Evolutionary conservation across 176 grass and related monocot genomes (phyloP).

Genomic region (Panicum miliaceum): DNA sequence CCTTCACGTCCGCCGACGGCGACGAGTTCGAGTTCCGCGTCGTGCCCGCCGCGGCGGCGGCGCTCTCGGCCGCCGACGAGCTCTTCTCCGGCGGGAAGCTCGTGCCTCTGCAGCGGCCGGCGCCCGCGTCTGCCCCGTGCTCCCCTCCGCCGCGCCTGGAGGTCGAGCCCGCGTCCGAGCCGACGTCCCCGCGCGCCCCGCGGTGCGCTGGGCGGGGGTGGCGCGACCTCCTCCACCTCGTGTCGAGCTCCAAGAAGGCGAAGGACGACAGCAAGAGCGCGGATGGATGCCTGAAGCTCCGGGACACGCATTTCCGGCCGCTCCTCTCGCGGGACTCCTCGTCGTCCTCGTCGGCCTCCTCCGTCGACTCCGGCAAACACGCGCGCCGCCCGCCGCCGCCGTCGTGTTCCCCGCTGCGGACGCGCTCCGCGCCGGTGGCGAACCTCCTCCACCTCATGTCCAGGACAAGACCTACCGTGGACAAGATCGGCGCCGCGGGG

Average conservation of each 20-base stretch:
- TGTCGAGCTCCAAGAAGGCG: constrained; percentile 36
- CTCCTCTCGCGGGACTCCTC: constrained; percentile 57
- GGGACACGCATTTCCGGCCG: constrained; percentile 38
- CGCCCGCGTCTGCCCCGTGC: not conserved
- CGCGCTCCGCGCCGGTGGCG: constrained; percentile 46
- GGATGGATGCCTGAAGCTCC: not conserved
- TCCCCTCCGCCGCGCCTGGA: constrained; percentile 17
- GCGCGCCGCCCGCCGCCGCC: constrained; percentile 22
- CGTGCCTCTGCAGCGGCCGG: constrained; percentile 47
- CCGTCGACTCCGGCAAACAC: constrained; percentile 44
- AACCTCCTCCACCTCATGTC: constrained; percentile 57
- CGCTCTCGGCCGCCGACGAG: constrained; percentile 69
- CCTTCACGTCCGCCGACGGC: constrained; percentile 31
- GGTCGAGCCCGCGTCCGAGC: constrained; percentile 21
- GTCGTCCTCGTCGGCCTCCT: constrained; percentile 52
- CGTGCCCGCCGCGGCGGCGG: constrained; percentile 42
- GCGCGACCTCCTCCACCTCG: constrained; percentile 60
- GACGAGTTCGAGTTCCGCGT: constrained; percentile 69
- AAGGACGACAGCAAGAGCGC: not conserved
- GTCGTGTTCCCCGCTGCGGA: constrained; percentile 40
- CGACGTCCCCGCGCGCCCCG: constrained; percentile 57
- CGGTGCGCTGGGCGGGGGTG: constrained; percentile 58
- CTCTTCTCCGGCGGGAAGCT: constrained; percentile 72
- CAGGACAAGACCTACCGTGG: not conserved
- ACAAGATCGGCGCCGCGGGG: constrained; percentile 17